A percentile compares a stretch with the other conserved stretches of the same genome.
phyloP scores from a whole-genome alignment of 805 yeast genomes.

The Danielia oregonensis region DNA sequence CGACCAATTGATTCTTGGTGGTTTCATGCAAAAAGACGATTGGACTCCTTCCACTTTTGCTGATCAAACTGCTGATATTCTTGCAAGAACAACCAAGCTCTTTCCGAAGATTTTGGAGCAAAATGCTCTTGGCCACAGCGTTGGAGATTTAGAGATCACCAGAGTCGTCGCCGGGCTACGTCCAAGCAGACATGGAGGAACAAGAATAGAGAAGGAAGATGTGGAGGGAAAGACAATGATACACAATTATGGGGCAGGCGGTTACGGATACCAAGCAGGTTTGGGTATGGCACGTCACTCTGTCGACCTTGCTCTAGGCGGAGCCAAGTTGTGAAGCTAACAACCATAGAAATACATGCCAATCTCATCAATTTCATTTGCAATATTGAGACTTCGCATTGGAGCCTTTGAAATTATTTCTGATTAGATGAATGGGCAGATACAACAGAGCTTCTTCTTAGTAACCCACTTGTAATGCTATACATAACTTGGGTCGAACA shows the following conservation, averaged over 20 bases:
- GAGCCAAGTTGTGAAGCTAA: slow-evolving; percentile 2
- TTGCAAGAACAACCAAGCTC: slow-evolving; percentile 52
- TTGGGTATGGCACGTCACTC: slow-evolving; percentile 55
- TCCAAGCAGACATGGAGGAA: slow-evolving; percentile 75
- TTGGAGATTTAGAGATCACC: slow-evolving; percentile 47
- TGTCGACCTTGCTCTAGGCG: slow-evolving; percentile 21
- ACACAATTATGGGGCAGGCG: slow-evolving; percentile 72
- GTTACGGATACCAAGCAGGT: slow-evolving; percentile 67
- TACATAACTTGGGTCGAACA: too few relatives aligned
- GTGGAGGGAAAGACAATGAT: slow-evolving; percentile 39
- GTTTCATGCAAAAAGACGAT: slow-evolving; percentile 61
- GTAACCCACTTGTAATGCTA: too few relatives aligned
- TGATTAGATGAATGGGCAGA: too few relatives aligned
- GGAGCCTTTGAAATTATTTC: too few relatives aligned
- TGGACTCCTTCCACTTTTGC: slow-evolving; percentile 59
- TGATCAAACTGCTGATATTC: slow-evolving; percentile 57
- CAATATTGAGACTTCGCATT: too few relatives aligned
- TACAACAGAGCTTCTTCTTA: too few relatives aligned
- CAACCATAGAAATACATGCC: too few relatives aligned
- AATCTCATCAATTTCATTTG: too few relatives aligned
- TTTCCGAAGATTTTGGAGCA: slow-evolving; percentile 46
- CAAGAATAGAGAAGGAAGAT: slow-evolving; percentile 57
- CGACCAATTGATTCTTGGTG: slow-evolving; percentile 72
- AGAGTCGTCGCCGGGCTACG: slow-evolving; percentile 72
- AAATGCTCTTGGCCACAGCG: slow-evolving; percentile 27